These are phyloP conservation scores for Russula virescens DNA, from an alignment of 768 basidiomycete species.

Conservation along the genomic window DNA sequence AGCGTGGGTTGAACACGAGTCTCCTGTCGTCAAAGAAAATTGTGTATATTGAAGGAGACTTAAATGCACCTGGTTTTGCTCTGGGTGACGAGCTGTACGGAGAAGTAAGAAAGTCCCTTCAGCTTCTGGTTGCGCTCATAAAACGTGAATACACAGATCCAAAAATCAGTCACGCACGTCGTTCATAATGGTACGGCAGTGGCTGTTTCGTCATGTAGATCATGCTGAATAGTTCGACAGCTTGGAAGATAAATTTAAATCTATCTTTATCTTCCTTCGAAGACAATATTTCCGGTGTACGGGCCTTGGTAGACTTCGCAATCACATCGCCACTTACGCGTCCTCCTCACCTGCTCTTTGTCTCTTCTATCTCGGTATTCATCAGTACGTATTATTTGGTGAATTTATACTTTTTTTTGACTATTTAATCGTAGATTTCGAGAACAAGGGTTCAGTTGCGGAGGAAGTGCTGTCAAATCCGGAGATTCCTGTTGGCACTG, in stretches of 20 bases:
- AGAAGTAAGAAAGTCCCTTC: constrained; percentile 13
- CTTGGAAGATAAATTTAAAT: constrained; percentile 28
- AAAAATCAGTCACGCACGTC: constrained; percentile 22
- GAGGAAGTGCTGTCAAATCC: constrained; percentile 22
- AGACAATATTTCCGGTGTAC: constrained; percentile 21
- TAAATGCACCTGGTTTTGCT: constrained; percentile 14
- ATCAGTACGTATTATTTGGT: constrained; percentile 16
- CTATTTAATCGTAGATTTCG: constrained; percentile 20
- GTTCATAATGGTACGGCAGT: constrained; percentile 24
- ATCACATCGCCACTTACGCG: constrained; percentile 19
- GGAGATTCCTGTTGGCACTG: constrained; percentile 19
- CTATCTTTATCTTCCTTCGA: constrained; percentile 26
- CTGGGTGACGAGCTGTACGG: constrained; percentile 13
- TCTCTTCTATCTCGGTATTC: constrained; percentile 27
- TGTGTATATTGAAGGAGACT: constrained; percentile 26
- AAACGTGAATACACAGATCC: constrained; percentile 4
- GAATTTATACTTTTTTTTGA: background rate
- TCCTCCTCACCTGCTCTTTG: constrained; percentile 25
- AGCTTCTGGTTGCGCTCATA: background rate
- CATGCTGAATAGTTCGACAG: constrained; percentile 5
- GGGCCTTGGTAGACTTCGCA: constrained; percentile 25
- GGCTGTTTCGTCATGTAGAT: background rate
- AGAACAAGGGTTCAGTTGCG: constrained; percentile 22
- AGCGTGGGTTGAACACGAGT: constrained; percentile 23
- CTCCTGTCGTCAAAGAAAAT: constrained; percentile 24